Evolutionary conservation across 1,139 yeast genomes (phyloP).

Genomic region (Sugiyamaella castrensis): DNA sequence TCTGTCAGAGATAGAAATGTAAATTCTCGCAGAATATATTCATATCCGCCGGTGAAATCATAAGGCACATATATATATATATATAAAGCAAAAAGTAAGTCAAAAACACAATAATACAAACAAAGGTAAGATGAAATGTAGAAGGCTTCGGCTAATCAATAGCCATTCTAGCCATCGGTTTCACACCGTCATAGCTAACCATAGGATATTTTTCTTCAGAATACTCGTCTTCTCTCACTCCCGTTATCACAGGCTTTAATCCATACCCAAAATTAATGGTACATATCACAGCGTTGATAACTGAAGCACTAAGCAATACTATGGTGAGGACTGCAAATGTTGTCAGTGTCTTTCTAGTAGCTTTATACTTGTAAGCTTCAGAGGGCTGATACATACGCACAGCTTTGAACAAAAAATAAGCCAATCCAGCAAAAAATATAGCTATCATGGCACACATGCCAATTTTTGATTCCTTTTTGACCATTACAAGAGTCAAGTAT

Average conservation of each 20-base stretch:
- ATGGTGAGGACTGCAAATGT: conserved; percentile 50
- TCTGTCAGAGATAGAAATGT: too few relatives aligned
- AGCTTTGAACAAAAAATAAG: conserved; percentile 51
- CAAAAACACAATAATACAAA: too few relatives aligned
- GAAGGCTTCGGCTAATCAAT: too few relatives aligned
- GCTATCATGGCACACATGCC: conserved; percentile 39
- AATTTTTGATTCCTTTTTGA: conserved; percentile 40
- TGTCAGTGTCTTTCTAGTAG: conserved; percentile 49
- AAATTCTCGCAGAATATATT: too few relatives aligned
- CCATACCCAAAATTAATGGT: conserved; percentile 45
- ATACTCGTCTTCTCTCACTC: conserved; percentile 2
- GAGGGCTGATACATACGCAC: conserved; percentile 49
- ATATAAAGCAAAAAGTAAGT: too few relatives aligned
- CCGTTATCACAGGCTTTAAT: conserved; percentile 31
- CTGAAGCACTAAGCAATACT: conserved; percentile 42
- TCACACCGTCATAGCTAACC: conserved; percentile 1
- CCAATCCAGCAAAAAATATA: conserved; percentile 45
- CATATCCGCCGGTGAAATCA: too few relatives aligned
- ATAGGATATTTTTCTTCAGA: conserved; percentile 10
- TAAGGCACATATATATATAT: too few relatives aligned
- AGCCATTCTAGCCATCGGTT: too few relatives aligned
- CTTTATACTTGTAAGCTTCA: conserved; percentile 45
- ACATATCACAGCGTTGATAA: conserved; percentile 41
- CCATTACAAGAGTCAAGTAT: conserved; percentile 42
- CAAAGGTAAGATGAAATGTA: too few relatives aligned